These are phyloP conservation scores for Pleurozium schreberi DNA, from an alignment of 225 moss, liverwort and hornwort genomes.

Conservation along the genomic window DNA sequence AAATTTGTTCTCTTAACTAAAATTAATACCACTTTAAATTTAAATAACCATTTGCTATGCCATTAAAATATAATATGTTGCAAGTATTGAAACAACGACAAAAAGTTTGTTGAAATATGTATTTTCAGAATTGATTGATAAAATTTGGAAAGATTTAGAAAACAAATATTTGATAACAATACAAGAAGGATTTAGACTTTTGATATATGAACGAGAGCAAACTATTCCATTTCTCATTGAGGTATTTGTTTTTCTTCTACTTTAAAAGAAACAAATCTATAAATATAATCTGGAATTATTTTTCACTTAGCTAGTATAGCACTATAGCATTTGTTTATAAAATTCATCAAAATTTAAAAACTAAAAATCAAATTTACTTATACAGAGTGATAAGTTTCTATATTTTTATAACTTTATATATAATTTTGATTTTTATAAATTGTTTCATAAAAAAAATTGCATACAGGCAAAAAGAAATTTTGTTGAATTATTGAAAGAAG, in stretches of 20 bases:
- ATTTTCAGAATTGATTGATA: constrained; percentile 23
- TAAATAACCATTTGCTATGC: too few relatives aligned
- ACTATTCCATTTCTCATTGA: constrained; percentile 47
- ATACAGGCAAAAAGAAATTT: constrained; percentile 26
- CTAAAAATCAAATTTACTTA: not conserved
- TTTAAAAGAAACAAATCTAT: not conserved
- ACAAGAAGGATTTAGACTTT: constrained; percentile 39
- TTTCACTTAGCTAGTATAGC: not conserved
- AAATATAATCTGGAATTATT: too few relatives aligned
- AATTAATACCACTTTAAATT: not conserved
- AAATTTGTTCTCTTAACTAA: too few relatives aligned
- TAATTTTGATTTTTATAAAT: not conserved
- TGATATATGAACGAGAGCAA: constrained; percentile 39
- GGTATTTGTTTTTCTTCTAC: not conserved
- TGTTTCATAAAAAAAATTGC: not conserved
- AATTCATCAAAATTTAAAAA: not conserved
- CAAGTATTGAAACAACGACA: too few relatives aligned
- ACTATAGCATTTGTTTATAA: not conserved
- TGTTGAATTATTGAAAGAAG: constrained; percentile 23
- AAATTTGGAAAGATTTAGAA: constrained; percentile 61
- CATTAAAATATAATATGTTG: not conserved
- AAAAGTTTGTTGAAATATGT: not conserved
- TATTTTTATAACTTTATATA: not conserved
- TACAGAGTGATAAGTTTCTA: not conserved
- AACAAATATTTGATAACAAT: constrained; percentile 42